Conservation (phyloP, 345 rosid genomes). For the Pistacia atlantica region DNA sequence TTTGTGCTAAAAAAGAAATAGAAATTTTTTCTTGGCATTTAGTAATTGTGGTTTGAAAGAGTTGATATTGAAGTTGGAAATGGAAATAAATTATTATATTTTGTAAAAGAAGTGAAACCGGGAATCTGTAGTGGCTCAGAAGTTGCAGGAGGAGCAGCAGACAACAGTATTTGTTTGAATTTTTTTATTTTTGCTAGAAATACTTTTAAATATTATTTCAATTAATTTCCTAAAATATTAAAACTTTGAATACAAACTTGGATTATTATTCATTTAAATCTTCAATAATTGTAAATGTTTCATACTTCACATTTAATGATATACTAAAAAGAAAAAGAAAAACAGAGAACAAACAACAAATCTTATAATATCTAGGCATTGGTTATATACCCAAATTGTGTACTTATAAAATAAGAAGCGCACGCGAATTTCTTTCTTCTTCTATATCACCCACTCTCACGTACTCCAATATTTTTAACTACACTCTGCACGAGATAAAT, state of each 20-base stretch:
- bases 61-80: neutral
- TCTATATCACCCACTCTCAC: slow-evolving; percentile 5
- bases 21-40: neutral
- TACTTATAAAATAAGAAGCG: neutral
- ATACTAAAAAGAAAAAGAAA: too few relatives aligned
- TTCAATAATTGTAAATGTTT: too few relatives aligned
- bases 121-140: slow-evolving; percentile 20
- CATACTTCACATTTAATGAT: too few relatives aligned
- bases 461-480: neutral
- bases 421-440: slow-evolving; percentile 10
- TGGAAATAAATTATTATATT: neutral
- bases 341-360: neutral
- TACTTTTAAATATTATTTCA: too few relatives aligned
- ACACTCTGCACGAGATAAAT: neutral
- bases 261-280: too few relatives aligned
- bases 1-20: neutral
- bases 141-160: neutral
- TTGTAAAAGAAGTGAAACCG: slow-evolving; percentile 20
- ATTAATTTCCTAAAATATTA: too few relatives aligned
- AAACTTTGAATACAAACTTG: too few relatives aligned
- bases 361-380: too few relatives aligned
- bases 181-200: neutral
- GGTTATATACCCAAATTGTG: neutral
- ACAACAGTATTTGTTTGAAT: slow-evolving; percentile 5
- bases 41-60: neutral